Base-by-base conservation (phyloP, 163 green algal species). In the Chloroidium sp. region DNA sequence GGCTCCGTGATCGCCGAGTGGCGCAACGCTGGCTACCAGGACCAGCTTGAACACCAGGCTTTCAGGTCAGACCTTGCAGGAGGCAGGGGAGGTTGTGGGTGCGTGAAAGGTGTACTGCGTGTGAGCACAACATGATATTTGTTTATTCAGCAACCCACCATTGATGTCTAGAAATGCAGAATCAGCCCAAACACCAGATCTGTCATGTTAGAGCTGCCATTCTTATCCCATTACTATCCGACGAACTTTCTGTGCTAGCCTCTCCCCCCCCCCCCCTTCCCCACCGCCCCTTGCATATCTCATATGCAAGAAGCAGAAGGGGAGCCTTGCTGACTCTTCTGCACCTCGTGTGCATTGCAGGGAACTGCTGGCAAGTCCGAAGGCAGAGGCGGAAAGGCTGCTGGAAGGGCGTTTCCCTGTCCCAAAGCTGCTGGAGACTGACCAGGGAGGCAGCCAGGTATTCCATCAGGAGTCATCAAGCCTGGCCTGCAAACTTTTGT, bases 11-110 rank as follows among this genome's bases (percentile, higher is more conserved):
- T 98, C 13, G 95, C 94, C 76, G 90, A 97, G 87, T 99, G 96
- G 96, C 89, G 93, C 75, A 97, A 97, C 76, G 93, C 93, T 36
- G 90, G 91, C 6, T 99, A 99, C 89, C 94, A 98, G 72, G 77
- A 88, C 3, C 92, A 96, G 81, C 86, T 89, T 1, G 95, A 98
- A 88, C 93, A 99, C 83, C 89, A 89, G 12, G 93, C 92, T 2
- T 97, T 98, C 84, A 92, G 91, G 82, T 78, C 36, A 36, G 36
- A 36, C 36, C 36, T 36, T 36, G 36, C 36, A 36, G 36, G 36
- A 36, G 36, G 36, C 36, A 36, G 36, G 36, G 36, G 36, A 36
- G 36, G 36, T 36, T 36, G 36, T 36, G 36, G 36, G 36, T 36
- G 36, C 36, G 36, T 36, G 36, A 36, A 36, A 36, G 36, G 36